Conservation (phyloP, 106 monocot genomes). For the Acorus gramineus region DNA sequence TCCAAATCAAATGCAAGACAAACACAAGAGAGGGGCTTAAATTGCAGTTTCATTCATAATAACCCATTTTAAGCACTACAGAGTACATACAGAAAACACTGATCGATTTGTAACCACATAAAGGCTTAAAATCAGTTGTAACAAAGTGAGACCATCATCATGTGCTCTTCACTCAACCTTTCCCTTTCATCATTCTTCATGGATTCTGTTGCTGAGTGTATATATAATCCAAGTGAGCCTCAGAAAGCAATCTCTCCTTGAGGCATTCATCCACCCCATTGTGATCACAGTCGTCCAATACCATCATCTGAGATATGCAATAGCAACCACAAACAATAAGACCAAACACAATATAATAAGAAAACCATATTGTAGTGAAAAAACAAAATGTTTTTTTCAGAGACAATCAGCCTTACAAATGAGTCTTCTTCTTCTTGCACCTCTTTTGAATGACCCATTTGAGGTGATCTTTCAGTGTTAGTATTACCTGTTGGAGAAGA, state of each 20-base stretch:
- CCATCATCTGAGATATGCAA: conserved; percentile 18
- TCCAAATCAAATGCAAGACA: no score
- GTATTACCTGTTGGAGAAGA: background rate
- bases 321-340: background rate
- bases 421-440: background rate
- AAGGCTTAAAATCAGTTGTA: no score
- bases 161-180: no score
- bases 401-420: background rate
- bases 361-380: background rate
- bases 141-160: no score
- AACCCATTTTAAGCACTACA: no score
- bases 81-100: no score
- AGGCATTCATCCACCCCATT: conserved; percentile 23
- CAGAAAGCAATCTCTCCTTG: conserved; percentile 21
- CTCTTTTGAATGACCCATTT: background rate
- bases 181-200: background rate
- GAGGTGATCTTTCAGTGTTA: background rate
- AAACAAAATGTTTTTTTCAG: background rate
- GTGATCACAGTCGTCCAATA: conserved; percentile 3
- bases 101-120: no score
- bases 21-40: no score
- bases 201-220: conserved; percentile 37
- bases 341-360: background rate
- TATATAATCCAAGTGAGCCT: conserved; percentile 52
- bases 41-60: no score